Conservation (phyloP, 306 rosid species). For the Delonix regia region DNA sequence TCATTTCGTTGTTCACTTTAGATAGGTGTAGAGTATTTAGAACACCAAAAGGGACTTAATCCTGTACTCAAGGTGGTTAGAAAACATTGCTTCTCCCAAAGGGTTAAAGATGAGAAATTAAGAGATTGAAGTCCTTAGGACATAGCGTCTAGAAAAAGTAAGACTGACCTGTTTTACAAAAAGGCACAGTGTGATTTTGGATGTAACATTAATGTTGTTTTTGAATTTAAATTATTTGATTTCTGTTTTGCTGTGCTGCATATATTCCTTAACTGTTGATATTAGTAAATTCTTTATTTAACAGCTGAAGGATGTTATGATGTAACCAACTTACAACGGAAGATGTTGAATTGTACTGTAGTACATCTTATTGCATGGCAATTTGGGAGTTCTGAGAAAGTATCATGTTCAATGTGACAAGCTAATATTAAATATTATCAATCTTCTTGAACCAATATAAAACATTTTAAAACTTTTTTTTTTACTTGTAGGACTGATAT, state of each 20-base stretch:
- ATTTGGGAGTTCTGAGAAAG: constrained; percentile 4
- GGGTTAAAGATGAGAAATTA: neutral
- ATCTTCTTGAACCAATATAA: neutral
- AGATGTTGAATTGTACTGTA: neutral
- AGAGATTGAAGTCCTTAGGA: neutral
- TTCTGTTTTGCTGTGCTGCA: neutral
- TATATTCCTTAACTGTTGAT: neutral
- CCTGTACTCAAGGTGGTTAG: constrained; percentile 1
- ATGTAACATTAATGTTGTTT: neutral
- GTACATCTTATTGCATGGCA: neutral
- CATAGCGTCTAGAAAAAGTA: constrained; percentile 4
- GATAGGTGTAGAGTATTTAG: neutral
- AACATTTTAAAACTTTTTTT: neutral
- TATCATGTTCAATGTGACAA: neutral
- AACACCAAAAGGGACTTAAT: neutral
- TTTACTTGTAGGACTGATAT: neutral
- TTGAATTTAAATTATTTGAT: constrained; percentile 2
- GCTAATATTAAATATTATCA: neutral
- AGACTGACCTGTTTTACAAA: neutral
- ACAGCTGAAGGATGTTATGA: neutral
- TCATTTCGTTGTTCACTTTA: constrained; percentile 23
- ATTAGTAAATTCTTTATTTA: neutral
- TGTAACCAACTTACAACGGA: neutral
- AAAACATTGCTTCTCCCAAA: constrained; percentile 18
- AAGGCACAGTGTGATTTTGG: neutral